Conservation (phyloP, 768 basidiomycete species). For the Mycena galericulata region DNA sequence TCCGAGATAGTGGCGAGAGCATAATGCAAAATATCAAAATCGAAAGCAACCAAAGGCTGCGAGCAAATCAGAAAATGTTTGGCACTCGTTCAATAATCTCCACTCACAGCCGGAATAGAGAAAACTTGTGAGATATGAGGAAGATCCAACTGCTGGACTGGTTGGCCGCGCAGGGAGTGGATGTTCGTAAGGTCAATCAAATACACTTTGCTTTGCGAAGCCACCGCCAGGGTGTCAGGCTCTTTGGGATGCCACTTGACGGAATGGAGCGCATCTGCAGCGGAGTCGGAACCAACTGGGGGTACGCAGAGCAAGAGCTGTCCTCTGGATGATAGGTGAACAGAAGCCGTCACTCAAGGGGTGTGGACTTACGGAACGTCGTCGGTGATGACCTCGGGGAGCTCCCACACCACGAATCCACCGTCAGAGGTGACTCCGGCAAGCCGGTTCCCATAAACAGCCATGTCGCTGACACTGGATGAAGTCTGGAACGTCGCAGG, state of each 20-base stretch:
- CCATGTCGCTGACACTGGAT: constrained; percentile 86
- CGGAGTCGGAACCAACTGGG: constrained; percentile 56
- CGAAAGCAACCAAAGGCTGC: constrained; percentile 85
- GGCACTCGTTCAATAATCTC: constrained; percentile 1
- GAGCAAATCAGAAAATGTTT: constrained; percentile 13
- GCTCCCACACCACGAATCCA: constrained; percentile 90
- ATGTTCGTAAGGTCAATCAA: constrained; percentile 79
- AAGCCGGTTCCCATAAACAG: constrained; percentile 83
- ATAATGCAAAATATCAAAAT: constrained; percentile 83
- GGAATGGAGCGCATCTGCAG: constrained; percentile 75
- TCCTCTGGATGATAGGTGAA: constrained; percentile 58
- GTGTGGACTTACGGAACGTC: constrained; percentile 79
- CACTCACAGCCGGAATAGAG: constrained; percentile 75
- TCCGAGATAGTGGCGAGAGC: constrained; percentile 86
- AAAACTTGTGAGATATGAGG: constrained; percentile 77
- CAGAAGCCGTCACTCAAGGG: neutral
- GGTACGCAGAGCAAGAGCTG: constrained; percentile 75
- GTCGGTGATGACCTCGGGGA: constrained; percentile 86
- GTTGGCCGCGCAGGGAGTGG: constrained; percentile 70
- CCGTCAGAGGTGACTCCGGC: constrained; percentile 91
- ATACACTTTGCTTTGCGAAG: constrained; percentile 81
- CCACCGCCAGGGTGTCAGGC: constrained; percentile 83
- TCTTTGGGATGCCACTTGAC: constrained; percentile 94
- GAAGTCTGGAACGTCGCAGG: constrained; percentile 65
- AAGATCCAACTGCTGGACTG: constrained; percentile 76